Evolutionary conservation across 2,329 filamentous ascomycete species (phyloP).

Genomic region (Penicillium sp.): DNA sequence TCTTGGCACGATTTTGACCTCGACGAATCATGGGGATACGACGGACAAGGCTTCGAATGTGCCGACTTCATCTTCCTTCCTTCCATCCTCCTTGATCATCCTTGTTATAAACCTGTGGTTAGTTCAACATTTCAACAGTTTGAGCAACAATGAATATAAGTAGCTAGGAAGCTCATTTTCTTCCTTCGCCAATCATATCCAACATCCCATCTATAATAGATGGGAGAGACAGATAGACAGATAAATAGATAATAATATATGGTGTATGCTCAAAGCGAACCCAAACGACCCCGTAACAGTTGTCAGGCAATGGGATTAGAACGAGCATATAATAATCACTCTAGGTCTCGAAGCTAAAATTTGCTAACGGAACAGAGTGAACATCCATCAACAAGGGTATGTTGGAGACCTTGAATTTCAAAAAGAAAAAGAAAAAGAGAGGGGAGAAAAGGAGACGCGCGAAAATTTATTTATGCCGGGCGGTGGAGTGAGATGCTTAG

Average conservation of each 20-base stretch:
- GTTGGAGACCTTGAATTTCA: constrained; percentile 34
- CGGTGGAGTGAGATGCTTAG: no score
- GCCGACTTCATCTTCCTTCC: constrained; percentile 25
- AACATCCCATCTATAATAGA: no score
- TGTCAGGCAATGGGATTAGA: constrained; percentile 36
- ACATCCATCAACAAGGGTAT: constrained; percentile 38
- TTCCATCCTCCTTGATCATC: constrained; percentile 1
- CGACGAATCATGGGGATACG: constrained; percentile 36
- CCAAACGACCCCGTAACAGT: no score
- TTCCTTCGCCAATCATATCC: background rate
- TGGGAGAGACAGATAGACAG: no score
- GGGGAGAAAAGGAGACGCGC: constrained; percentile 15
- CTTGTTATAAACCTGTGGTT: constrained; percentile 1
- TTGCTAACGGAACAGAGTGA: constrained; percentile 36
- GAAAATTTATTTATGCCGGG: constrained; percentile 8
- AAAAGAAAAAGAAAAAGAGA: constrained; percentile 23
- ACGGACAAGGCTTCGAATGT: constrained; percentile 41
- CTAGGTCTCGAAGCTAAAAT: constrained; percentile 38
- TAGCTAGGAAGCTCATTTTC: no score
- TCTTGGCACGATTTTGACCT: constrained; percentile 41
- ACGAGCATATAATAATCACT: constrained; percentile 35
- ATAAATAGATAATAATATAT: no score
- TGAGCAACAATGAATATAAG: no score
- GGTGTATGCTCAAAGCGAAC: constrained; percentile 42
- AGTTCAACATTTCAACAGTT: no score